phyloP scores from a whole-genome alignment of 2,329 filamentous ascomycete genomes.

The Alternaria arborescens region DNA sequence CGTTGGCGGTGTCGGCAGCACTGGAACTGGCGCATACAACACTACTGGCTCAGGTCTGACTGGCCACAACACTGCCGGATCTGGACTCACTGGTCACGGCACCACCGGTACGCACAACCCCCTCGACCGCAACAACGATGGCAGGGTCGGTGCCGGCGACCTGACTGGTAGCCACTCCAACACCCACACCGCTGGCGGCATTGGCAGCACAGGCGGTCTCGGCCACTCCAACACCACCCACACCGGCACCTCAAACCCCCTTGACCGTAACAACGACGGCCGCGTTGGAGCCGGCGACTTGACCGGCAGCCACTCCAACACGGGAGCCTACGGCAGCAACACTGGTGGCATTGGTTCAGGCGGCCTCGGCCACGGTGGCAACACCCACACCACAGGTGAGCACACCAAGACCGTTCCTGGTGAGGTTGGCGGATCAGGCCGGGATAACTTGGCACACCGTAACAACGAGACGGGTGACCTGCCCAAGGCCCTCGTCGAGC shows the following conservation, averaged over 20 bases:
- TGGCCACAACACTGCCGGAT: background rate
- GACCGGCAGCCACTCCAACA: background rate
- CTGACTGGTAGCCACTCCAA: background rate
- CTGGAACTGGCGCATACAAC: slow-evolving; percentile 1
- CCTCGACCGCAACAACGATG: too few species aligned
- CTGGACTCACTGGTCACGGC: slow-evolving; percentile 14
- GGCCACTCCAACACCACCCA: background rate
- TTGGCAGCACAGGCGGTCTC: background rate
- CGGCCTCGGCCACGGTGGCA: background rate
- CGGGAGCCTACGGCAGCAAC: too few species aligned
- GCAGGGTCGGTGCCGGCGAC: too few species aligned
- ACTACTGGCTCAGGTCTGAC: slow-evolving; percentile 1
- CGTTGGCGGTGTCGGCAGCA: slow-evolving; percentile 7
- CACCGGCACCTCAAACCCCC: too few species aligned
- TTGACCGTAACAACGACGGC: too few species aligned
- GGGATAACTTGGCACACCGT: slow-evolving; percentile 9
- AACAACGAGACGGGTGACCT: slow-evolving; percentile 12
- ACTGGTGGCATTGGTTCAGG: background rate
- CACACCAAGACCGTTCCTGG: slow-evolving; percentile 6
- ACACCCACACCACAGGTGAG: slow-evolving; percentile 9
- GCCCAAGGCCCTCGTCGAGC: slow-evolving; percentile 18
- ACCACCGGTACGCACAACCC: slow-evolving; percentile 39
- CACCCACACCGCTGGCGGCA: background rate
- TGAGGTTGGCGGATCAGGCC: slow-evolving; percentile 4
- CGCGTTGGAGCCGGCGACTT: too few species aligned